These are phyloP conservation scores for Artemisia annua DNA, from an alignment of 129 eudicot genomes.

Conservation along the genomic window DNA sequence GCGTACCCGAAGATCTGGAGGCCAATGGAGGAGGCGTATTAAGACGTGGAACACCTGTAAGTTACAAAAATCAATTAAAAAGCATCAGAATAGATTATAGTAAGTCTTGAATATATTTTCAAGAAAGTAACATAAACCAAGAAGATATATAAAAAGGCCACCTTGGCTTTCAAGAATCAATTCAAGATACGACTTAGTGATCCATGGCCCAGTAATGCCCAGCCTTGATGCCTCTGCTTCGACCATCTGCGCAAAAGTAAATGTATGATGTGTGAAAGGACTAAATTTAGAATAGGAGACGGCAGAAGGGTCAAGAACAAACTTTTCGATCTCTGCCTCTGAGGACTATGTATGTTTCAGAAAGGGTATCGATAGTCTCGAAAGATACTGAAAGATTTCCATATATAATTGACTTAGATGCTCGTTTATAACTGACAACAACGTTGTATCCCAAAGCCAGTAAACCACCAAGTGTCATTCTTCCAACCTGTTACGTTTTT, in stretches of 20 bases:
- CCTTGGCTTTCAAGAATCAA: conserved; percentile 93
- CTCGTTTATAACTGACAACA: no score
- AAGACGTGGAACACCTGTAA: conserved; percentile 90
- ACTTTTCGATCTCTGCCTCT: no score
- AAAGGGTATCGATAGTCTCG: no score
- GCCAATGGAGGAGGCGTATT: conserved; percentile 88
- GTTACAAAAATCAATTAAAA: conserved; percentile 10
- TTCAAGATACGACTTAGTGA: conserved; percentile 93
- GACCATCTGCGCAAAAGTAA: conserved; percentile 51
- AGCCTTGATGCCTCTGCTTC: conserved; percentile 83
- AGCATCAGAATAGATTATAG: no score
- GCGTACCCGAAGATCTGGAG: conserved; percentile 33
- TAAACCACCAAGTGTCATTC: no score
- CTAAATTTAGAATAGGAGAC: neutral
- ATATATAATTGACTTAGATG: no score
- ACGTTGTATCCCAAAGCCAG: no score
- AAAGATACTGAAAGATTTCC: no score
- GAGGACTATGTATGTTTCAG: no score
- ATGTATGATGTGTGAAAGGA: neutral
- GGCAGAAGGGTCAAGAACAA: conserved; percentile 12
- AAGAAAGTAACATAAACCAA: neutral
- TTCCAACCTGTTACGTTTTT: no score
- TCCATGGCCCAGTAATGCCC: conserved; percentile 92
- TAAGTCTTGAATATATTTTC: no score
- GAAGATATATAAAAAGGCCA: conserved; percentile 21